Evolutionary conservation across 768 basidiomycete species (phyloP), one percentile per base, ranked within the genome.

Genomic region (Tulasnella sp.): DNA sequence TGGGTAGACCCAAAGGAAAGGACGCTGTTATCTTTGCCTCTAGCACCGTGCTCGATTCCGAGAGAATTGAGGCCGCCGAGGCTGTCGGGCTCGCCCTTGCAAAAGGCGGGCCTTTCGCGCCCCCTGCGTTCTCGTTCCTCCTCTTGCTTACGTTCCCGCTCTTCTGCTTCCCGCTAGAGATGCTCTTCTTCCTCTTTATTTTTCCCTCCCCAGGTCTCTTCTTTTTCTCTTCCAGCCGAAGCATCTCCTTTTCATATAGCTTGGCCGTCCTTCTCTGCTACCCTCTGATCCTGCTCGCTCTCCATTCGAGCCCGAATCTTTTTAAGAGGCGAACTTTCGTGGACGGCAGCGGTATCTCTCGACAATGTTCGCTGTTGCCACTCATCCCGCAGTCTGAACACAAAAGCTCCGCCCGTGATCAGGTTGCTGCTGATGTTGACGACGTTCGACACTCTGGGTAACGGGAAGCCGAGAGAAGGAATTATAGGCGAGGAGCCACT

Each of bases 81-180:
- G 75, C 88, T 87, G 74, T 93, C 94, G 3, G 97, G 97, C 83
- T 96, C 96, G 85, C 97, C 97, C 83, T 90, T 93, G 87, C 97
- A 99, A 77, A 97, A n/a, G n/a, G n/a, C n/a, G n/a, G n/a, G n/a
- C 84, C 31, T 85, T 39, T 39, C 73, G 17, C 78, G 78, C 67
- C 79, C 75, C 73, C 77, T 68, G 71, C 78, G 79, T 5, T 72
- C 42, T 58, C 78, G 77, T 70, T 78, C 78, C 71, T 81, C 78
- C 69, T 80, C 80, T 73, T 85, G 83, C 80, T 82, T 84, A 80
- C 85, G 80, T 73, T 68, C 40, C 29, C 67, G 70, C 52, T 80
- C 86, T 39, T 38, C 69, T 71, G 42, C 82, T 45, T 84, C 80
- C 49, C 82, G 82, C 49, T 78, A 80, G 72, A 82, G 82, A 77